phyloP scores from a whole-genome alignment of 2,329 filamentous ascomycete genomes.

The Microthyrium microscopicum region DNA sequence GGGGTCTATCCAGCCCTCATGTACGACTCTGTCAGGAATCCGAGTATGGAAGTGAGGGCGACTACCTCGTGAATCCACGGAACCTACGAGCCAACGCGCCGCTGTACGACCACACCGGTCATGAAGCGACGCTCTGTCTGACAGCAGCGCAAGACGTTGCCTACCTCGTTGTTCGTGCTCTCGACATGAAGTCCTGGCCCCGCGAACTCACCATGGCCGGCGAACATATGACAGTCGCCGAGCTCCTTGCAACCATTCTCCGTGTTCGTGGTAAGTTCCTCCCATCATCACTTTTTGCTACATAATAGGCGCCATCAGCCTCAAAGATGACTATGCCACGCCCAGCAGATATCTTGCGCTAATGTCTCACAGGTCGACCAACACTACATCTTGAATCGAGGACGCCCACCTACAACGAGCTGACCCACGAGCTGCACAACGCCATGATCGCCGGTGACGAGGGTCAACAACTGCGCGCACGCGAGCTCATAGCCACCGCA shows the following conservation, averaged over 20 bases:
- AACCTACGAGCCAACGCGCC: conserved; percentile 40
- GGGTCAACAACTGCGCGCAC: conserved; percentile 26
- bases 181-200: conserved; percentile 51
- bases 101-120: conserved; percentile 33
- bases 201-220: conserved; percentile 51
- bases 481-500: conserved; percentile 49
- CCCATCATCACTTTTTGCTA: background rate
- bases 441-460: conserved; percentile 19
- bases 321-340: background rate
- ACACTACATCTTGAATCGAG: background rate
- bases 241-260: conserved; percentile 41
- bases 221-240: conserved; percentile 43
- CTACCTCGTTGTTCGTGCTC: conserved; percentile 51
- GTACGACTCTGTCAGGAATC: conserved; percentile 43
- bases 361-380: no score
- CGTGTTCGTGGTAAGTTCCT: conserved; percentile 24
- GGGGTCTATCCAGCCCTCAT: conserved; percentile 43
- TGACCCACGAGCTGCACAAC: conserved; percentile 28
- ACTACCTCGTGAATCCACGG: conserved; percentile 49
- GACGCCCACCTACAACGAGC: background rate
- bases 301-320: conserved; percentile 15
- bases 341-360: background rate
- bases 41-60: conserved; percentile 39
- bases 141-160: conserved; percentile 56
- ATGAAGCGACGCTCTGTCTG: conserved; percentile 41